These are phyloP conservation scores for Picea glauca DNA, from an alignment of 75 land plant genomes.

Conservation along the genomic window DNA sequence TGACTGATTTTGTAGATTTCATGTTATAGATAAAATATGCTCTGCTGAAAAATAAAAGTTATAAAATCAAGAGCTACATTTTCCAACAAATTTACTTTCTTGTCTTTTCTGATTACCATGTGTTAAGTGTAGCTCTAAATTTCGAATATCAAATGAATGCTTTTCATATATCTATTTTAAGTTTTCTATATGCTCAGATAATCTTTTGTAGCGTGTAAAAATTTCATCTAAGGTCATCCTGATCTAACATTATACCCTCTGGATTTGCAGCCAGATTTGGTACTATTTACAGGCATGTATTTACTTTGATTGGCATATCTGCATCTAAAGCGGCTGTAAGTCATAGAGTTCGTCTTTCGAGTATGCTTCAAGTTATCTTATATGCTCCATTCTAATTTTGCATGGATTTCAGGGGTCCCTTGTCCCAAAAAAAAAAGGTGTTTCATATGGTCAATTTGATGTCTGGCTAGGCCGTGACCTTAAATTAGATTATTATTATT, in stretches of 20 bases:
- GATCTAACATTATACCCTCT: slow-evolving; percentile 7
- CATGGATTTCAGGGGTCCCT: not conserved
- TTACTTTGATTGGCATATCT: not conserved
- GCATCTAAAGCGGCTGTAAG: slow-evolving; percentile 8
- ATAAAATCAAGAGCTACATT: not conserved
- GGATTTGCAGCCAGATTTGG: slow-evolving; percentile 77
- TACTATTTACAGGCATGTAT: slow-evolving; percentile 80
- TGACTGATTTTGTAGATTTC: not conserved
- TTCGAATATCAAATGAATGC: not conserved
- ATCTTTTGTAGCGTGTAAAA: not conserved
- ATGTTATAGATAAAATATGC: not conserved
- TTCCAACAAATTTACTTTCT: not conserved
- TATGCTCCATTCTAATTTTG: not conserved
- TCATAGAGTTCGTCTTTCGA: not conserved
- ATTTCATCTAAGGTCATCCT: not conserved
- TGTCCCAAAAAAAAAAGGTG: no score
- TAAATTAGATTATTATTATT: no score
- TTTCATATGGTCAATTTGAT: no score
- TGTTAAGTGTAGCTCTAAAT: not conserved
- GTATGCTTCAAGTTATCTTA: slow-evolving; percentile 8
- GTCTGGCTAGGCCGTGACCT: no score
- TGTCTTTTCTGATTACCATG: not conserved
- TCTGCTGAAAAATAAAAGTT: not conserved
- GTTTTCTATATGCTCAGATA: not conserved
- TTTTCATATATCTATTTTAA: not conserved